Percentiles rank a stretch among this genome's conserved stretches.
These are phyloP conservation scores for Populus alba DNA, from an alignment of 345 rosid genomes.

Conservation along the genomic window DNA sequence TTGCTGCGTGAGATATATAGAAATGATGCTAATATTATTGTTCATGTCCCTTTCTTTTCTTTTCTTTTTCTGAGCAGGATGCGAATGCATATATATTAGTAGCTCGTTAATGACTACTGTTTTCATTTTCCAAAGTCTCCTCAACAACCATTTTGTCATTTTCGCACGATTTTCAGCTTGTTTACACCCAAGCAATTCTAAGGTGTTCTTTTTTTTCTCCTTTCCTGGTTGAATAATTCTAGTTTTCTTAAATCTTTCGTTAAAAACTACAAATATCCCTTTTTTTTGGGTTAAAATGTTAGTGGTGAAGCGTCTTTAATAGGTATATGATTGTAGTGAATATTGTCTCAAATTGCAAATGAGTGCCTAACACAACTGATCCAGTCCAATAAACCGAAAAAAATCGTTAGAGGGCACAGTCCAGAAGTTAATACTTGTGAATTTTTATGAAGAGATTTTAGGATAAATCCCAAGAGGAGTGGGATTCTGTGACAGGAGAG, in stretches of 20 bases:
- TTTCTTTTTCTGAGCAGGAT: not conserved
- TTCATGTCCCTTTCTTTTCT: not conserved
- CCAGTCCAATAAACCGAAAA: too few species aligned
- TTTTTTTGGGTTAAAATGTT: not conserved
- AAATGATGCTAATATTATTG: not conserved
- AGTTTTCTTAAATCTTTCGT: not conserved
- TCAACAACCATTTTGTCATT: not conserved
- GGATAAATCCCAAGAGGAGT: too few species aligned
- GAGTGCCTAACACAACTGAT: too few species aligned
- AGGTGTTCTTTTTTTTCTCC: not conserved
- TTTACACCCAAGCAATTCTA: not conserved
- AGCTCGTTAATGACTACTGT: not conserved
- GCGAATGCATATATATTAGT: not conserved
- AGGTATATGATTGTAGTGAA: not conserved
- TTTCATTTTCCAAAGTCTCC: not conserved
- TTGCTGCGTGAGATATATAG: not conserved
- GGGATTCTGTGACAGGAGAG: too few species aligned
- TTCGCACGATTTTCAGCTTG: not conserved
- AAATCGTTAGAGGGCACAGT: too few species aligned
- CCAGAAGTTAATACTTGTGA: too few species aligned
- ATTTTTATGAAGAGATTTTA: too few species aligned
- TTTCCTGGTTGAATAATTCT: not conserved
- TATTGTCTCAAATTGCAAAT: too few species aligned
- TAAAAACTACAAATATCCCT: not conserved
- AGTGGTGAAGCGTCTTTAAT: not conserved